phyloP scores from a whole-genome alignment of 106 monocot genomes.

The Allium cepa region DNA sequence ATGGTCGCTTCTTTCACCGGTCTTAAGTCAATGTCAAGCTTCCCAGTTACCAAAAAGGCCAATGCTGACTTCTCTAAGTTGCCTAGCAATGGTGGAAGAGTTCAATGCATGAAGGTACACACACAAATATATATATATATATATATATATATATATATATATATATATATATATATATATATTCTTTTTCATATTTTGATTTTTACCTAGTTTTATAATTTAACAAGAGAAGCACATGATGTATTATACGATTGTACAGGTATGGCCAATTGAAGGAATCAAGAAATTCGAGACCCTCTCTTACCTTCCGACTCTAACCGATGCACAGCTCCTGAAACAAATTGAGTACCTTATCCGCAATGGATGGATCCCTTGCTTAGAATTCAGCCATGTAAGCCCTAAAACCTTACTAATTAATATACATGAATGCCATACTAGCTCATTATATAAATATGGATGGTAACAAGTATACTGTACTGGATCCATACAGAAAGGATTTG shows the following conservation, averaged over 20 bases:
- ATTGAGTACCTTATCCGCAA: slow-evolving; percentile 43
- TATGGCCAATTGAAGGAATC: slow-evolving; percentile 51
- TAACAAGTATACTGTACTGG: background rate
- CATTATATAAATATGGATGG: background rate
- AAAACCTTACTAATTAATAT: background rate
- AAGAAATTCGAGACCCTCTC: slow-evolving; percentile 81
- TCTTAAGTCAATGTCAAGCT: slow-evolving; percentile 34
- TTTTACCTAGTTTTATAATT: too few species aligned
- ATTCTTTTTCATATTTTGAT: too few species aligned
- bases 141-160: too few species aligned
- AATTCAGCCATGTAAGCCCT: slow-evolving; percentile 36
- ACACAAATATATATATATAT: background rate
- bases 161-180: too few species aligned
- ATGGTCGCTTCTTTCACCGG: slow-evolving; percentile 52
- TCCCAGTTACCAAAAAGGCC: slow-evolving; percentile 32
- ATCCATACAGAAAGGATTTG: slow-evolving; percentile 30
- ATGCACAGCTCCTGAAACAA: slow-evolving; percentile 32
- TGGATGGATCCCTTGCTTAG: slow-evolving; percentile 51
- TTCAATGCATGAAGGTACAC: slow-evolving; percentile 54
- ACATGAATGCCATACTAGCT: background rate
- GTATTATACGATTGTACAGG: slow-evolving; percentile 11
- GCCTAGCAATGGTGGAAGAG: slow-evolving; percentile 9
- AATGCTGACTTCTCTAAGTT: slow-evolving; percentile 26
- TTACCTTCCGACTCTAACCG: slow-evolving; percentile 39
- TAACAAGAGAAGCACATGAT: background rate